A percentile compares a stretch with the other conserved stretches of the same genome.
Conservation (phyloP, 2,329 filamentous ascomycete genomes). For the Fusarium succisae region DNA sequence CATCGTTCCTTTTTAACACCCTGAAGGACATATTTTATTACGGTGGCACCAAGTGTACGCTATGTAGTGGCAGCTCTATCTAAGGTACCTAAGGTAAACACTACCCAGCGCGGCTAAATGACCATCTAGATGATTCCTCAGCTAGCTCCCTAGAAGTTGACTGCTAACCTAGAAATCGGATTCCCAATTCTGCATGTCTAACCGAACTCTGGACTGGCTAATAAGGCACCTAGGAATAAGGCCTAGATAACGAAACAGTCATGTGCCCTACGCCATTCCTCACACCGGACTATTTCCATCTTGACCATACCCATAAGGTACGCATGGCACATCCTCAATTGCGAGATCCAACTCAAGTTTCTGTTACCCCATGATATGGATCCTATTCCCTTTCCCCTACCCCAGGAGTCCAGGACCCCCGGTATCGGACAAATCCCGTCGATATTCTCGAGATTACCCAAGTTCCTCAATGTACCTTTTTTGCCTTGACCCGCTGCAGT, state of each 20-base stretch:
- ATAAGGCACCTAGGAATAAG: background rate
- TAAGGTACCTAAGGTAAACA: background rate
- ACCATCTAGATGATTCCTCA: background rate
- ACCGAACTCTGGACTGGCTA: background rate
- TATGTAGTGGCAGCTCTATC: background rate
- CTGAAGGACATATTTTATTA: background rate
- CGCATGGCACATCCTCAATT: conserved; percentile 14
- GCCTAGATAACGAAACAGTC: background rate
- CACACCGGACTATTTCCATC: background rate
- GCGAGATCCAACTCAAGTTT: conserved; percentile 13
- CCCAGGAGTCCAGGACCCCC: background rate
- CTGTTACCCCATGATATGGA: conserved; percentile 25
- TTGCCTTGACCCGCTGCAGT: conserved; percentile 18
- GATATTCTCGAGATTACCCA: background rate
- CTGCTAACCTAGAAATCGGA: background rate
- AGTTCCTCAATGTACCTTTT: conserved; percentile 20
- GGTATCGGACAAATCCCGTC: conserved; percentile 33
- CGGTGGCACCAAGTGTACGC: background rate
- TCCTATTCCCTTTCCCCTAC: background rate
- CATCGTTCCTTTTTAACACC: background rate
- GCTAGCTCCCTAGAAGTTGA: background rate
- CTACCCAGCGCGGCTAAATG: background rate
- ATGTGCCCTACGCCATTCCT: background rate
- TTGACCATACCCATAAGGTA: background rate
- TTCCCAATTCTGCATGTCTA: background rate